Conservation (phyloP, 108 stramenopile genomes). For the Conticribra guillardii region DNA sequence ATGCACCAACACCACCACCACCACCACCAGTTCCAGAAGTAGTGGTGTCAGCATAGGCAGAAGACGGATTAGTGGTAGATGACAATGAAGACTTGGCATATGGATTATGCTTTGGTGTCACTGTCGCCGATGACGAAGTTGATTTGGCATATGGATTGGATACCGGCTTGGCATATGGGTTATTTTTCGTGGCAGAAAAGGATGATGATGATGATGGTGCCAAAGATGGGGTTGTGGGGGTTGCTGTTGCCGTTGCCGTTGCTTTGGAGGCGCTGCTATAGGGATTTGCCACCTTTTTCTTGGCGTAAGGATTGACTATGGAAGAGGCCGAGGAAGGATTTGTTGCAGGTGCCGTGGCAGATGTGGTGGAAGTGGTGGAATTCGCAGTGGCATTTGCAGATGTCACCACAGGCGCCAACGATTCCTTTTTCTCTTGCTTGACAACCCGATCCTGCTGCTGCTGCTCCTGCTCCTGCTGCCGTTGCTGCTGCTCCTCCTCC, state of each 20-base stretch:
- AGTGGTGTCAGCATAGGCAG: too few species aligned
- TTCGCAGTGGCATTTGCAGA: conserved; percentile 45
- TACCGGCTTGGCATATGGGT: conserved; percentile 9
- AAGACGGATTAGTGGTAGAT: conserved; percentile 11
- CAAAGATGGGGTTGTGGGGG: too few species aligned
- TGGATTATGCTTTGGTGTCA: background rate
- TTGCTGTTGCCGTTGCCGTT: background rate
- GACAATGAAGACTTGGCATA: conserved; percentile 5
- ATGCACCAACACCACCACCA: background rate
- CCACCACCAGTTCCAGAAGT: too few species aligned
- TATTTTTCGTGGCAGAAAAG: too few species aligned
- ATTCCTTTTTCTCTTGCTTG: background rate
- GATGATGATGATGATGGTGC: too few species aligned
- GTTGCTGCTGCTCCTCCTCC: conserved; percentile 4
- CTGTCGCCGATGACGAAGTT: background rate
- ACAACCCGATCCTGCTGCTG: conserved; percentile 12
- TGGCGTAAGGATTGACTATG: conserved; percentile 27
- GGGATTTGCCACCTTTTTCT: background rate
- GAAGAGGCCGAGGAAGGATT: conserved; percentile 32
- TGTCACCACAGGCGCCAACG: background rate
- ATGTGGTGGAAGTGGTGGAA: conserved; percentile 22
- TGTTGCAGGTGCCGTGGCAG: conserved; percentile 26
- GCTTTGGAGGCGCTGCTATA: background rate
- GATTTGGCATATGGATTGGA: conserved; percentile 67
- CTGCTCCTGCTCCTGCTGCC: conserved; percentile 5